phyloP scores from a whole-genome alignment of 2,329 filamentous ascomycete species.

The Botrytis paeoniae region DNA sequence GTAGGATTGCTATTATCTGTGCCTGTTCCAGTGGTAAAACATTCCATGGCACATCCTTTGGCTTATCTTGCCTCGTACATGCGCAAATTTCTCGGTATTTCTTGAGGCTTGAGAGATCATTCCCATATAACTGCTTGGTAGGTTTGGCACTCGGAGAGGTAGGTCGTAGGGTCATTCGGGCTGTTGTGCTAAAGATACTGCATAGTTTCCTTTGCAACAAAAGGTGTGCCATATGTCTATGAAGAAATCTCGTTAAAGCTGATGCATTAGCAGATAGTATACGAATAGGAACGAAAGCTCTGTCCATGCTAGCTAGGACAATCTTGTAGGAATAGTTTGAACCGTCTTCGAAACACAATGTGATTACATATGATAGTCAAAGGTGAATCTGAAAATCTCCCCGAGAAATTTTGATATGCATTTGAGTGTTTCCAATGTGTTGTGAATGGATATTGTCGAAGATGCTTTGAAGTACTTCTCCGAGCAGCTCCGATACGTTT shows the following conservation, averaged over 20 bases:
- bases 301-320: not conserved
- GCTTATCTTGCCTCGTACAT: not conserved
- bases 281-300: fast-evolving
- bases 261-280: not conserved
- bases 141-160: too few relatives aligned
- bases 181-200: too few relatives aligned
- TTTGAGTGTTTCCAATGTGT: not conserved
- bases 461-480: not conserved
- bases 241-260: not conserved
- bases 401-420: not conserved
- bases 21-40: not conserved
- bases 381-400: not conserved
- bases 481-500: not conserved
- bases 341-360: not conserved
- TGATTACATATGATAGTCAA: not conserved
- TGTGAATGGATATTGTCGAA: not conserved
- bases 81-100: not conserved
- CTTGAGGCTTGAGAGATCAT: not conserved
- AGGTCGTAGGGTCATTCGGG: too few relatives aligned
- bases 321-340: not conserved
- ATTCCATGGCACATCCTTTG: not conserved
- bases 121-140: too few relatives aligned
- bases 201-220: not conserved
- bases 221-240: not conserved
- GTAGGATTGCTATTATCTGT: not conserved